A percentile compares a stretch with the other conserved stretches of the same genome.
Evolutionary conservation across 345 rosid species (phyloP).

Genomic region (Lenwebbia sp.): DNA sequence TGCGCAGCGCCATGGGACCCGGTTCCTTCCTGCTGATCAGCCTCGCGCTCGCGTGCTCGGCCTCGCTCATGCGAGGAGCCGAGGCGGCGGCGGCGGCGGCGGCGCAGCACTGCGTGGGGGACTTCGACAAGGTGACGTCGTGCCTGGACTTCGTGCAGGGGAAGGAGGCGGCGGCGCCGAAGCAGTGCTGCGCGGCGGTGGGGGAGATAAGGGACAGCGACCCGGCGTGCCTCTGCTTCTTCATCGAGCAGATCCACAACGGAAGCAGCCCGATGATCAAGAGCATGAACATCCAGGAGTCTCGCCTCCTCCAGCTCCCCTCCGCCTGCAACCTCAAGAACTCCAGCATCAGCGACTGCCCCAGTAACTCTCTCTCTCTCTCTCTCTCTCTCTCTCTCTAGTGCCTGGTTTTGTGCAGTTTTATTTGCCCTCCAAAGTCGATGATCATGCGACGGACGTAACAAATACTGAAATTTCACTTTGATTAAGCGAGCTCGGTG

Average conservation of each 20-base stretch:
- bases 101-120: constrained; percentile 21
- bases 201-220: constrained; percentile 35
- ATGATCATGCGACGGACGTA: background rate
- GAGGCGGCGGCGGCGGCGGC: background rate
- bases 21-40: background rate
- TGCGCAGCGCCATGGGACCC: background rate
- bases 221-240: constrained; percentile 71
- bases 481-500: too few relatives aligned
- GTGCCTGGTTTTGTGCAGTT: background rate
- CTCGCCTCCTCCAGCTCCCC: constrained; percentile 67
- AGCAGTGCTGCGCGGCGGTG: constrained; percentile 58
- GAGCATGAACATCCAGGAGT: constrained; percentile 60
- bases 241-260: constrained; percentile 50
- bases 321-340: constrained; percentile 62
- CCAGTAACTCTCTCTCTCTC: constrained; percentile 23
- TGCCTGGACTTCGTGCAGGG: constrained; percentile 68
- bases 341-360: constrained; percentile 54
- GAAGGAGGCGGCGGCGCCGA: constrained; percentile 32
- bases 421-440: background rate
- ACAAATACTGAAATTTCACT: background rate
- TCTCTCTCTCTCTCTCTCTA: background rate
- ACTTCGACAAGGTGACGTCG: constrained; percentile 41
- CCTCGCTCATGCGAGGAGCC: background rate
- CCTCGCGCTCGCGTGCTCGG: background rate
- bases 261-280: constrained; percentile 44